Evolutionary conservation across 1,284 basidiomycete species (phyloP).

Genomic region (Ceratobasidium sp.): DNA sequence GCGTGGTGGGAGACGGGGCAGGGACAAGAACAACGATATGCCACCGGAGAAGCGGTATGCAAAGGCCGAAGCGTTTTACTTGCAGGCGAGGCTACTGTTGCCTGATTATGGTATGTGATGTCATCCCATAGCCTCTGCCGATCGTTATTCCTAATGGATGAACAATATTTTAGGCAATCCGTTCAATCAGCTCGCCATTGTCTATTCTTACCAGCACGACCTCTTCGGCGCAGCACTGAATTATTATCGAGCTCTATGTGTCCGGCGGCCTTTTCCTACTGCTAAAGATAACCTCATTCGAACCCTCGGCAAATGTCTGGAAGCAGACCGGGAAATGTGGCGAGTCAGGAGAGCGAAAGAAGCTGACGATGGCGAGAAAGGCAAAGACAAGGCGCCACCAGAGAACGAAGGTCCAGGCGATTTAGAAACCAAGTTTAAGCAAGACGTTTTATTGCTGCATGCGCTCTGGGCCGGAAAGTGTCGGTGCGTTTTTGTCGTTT

Average conservation of each 20-base stretch:
- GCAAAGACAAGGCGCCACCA: not conserved
- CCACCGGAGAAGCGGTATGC: conserved; percentile 75
- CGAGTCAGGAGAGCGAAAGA: conserved; percentile 60
- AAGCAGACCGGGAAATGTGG: conserved; percentile 64
- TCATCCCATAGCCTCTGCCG: not conserved
- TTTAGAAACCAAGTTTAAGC: conserved; percentile 66
- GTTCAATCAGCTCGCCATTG: conserved; percentile 95
- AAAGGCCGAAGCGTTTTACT: conserved; percentile 82
- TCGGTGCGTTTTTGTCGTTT: conserved; percentile 20
- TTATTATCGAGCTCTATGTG: conserved; percentile 93
- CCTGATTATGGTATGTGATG: conserved; percentile 70
- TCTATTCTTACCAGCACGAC: conserved; percentile 88
- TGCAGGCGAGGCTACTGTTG: conserved; percentile 84
- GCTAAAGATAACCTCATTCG: conserved; percentile 88
- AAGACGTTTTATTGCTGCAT: conserved; percentile 79
- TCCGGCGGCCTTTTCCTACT: conserved; percentile 87
- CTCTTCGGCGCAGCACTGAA: conserved; percentile 85
- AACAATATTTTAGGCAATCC: conserved; percentile 76
- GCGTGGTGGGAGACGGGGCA: conserved; percentile 39
- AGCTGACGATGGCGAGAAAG: conserved; percentile 52
- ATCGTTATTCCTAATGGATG: not conserved
- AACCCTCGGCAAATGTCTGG: conserved; percentile 76
- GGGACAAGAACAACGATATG: conserved; percentile 58
- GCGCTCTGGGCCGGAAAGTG: conserved; percentile 73
- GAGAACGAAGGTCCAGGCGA: conserved; percentile 20